Conservation (phyloP, 176 grass and related monocot species). For the Musa beccarii region DNA sequence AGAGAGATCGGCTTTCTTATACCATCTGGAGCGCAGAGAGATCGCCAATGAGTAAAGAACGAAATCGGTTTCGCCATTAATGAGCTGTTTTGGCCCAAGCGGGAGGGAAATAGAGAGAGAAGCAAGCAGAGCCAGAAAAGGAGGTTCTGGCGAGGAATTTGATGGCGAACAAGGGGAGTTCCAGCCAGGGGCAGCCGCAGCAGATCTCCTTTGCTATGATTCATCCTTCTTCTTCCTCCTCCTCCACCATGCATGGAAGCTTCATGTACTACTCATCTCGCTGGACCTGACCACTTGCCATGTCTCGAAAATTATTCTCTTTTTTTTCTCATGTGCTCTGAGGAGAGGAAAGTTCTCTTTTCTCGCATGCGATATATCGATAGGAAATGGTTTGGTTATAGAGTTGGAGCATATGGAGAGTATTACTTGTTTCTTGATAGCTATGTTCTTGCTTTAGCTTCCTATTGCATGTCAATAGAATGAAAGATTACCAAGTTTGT, state of each 20-base stretch:
- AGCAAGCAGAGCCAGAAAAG: slow-evolving; percentile 12
- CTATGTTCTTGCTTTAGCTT: too few species aligned
- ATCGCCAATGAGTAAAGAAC: slow-evolving; percentile 13
- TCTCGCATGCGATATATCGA: too few species aligned
- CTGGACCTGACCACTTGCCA: too few species aligned
- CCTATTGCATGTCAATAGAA: too few species aligned
- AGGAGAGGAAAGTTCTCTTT: too few species aligned
- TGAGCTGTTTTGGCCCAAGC: slow-evolving; percentile 15
- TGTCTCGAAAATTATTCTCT: background rate
- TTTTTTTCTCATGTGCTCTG: background rate
- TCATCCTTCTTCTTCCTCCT: slow-evolving; percentile 26
- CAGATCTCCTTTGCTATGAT: slow-evolving; percentile 60
- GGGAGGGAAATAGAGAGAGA: slow-evolving; percentile 2
- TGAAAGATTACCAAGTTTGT: too few species aligned
- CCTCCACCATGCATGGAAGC: slow-evolving; percentile 61
- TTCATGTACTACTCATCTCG: slow-evolving; percentile 38
- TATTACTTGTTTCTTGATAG: too few species aligned
- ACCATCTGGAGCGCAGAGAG: background rate
- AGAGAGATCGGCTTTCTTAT: background rate
- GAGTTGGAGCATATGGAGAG: too few species aligned
- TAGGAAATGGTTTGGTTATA: too few species aligned
- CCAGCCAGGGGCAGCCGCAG: slow-evolving; percentile 31
- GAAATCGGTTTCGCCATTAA: slow-evolving; percentile 21
- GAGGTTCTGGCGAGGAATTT: slow-evolving; percentile 15
- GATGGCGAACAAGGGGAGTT: slow-evolving; percentile 37